phyloP scores from a whole-genome alignment of 75 land plant species.

The Picea sitchensis region DNA sequence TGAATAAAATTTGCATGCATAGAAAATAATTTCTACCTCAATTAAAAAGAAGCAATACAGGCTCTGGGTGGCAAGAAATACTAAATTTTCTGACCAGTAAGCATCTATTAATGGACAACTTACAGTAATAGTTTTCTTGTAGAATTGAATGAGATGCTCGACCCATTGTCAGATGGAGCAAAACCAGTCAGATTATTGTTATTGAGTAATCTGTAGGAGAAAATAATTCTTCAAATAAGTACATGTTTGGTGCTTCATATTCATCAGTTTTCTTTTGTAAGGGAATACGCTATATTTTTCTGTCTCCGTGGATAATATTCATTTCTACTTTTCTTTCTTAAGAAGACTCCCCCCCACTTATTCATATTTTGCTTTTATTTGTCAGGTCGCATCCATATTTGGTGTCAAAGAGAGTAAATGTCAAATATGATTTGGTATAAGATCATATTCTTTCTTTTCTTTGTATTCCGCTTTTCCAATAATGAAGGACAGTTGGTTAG shows the following conservation, averaged over 20 bases:
- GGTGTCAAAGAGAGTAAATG: background rate
- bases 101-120: slow-evolving; percentile 2
- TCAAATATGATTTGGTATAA: background rate
- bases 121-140: slow-evolving; percentile 34
- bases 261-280: background rate
- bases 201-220: slow-evolving; percentile 36
- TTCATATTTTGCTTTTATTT: background rate
- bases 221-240: background rate
- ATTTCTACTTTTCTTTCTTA: background rate
- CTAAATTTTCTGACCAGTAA: background rate
- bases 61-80: too few species aligned
- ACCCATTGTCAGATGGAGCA: slow-evolving; percentile 33
- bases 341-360: background rate
- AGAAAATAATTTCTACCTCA: background rate
- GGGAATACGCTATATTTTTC: background rate
- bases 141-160: slow-evolving; percentile 21
- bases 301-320: background rate
- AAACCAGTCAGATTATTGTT: slow-evolving; percentile 52
- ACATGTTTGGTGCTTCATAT: background rate
- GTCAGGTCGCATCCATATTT: background rate
- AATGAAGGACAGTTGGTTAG: background rate
- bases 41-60: background rate
- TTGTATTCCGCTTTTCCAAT: background rate
- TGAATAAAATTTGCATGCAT: background rate
- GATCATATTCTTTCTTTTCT: background rate